A percentile compares a stretch with the other conserved stretches of the same genome.
These are phyloP conservation scores for Crithidia expoeki DNA, from an alignment of 208 protist genomes.

Conservation along the genomic window DNA sequence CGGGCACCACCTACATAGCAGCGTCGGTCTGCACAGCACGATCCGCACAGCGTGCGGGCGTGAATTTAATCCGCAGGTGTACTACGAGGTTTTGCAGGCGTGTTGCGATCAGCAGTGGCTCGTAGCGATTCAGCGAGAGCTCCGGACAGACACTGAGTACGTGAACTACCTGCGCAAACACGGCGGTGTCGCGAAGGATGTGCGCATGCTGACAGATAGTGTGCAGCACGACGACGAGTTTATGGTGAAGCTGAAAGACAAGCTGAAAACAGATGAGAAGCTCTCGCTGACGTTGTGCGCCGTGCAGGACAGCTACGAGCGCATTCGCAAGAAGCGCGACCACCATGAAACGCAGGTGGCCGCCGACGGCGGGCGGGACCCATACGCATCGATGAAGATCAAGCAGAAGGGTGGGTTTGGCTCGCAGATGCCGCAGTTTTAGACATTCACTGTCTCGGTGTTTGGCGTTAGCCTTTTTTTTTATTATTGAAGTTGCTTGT, in stretches of 20 bases:
- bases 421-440: slow-evolving; percentile 60
- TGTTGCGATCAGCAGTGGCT: slow-evolving; percentile 89
- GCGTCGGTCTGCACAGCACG: slow-evolving; percentile 64
- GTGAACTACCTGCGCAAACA: slow-evolving; percentile 69
- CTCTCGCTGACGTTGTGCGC: slow-evolving; percentile 85
- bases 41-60: slow-evolving; percentile 82
- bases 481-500: too few relatives aligned
- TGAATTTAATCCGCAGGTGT: slow-evolving; percentile 76
- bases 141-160: slow-evolving; percentile 78
- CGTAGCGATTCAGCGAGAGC: slow-evolving; percentile 79
- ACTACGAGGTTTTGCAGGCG: slow-evolving; percentile 86
- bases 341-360: slow-evolving; percentile 79
- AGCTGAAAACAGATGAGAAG: slow-evolving; percentile 72
- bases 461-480: background rate
- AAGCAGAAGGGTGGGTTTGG: slow-evolving; percentile 67
- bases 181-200: slow-evolving; percentile 68
- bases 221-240: slow-evolving; percentile 81
- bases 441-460: slow-evolving; percentile 2
- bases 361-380: slow-evolving; percentile 75
- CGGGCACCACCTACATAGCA: slow-evolving; percentile 81
- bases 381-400: slow-evolving; percentile 71
- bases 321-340: slow-evolving; percentile 82
- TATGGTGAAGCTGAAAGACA: slow-evolving; percentile 75
- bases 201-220: slow-evolving; percentile 67
- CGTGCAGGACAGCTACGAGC: slow-evolving; percentile 82